Percentiles rank a stretch among this genome's conserved stretches.
Conservation (phyloP, 345 rosid genomes). For the Camelina neglecta region DNA sequence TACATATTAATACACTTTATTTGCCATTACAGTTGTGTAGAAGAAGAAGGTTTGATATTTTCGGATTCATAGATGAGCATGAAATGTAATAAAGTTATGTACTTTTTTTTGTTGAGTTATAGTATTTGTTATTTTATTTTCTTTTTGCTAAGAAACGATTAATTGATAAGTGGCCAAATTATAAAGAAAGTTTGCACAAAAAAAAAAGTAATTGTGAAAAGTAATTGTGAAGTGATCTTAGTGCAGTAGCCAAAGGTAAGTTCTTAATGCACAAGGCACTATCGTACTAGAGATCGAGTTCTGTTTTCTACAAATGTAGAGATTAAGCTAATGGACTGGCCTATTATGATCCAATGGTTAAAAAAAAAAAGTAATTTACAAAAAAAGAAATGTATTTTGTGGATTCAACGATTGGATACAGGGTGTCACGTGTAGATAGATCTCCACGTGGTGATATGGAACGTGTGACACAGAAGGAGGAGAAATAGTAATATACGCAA, state of each 20-base stretch:
- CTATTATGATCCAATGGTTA: too few species aligned
- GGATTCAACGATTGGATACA: conserved; percentile 28
- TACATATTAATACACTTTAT: conserved; percentile 6
- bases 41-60: not conserved
- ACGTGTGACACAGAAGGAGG: conserved; percentile 32
- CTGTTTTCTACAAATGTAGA: too few species aligned
- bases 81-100: conserved; percentile 24
- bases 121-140: not conserved
- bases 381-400: not conserved
- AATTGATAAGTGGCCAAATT: not conserved
- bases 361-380: not conserved
- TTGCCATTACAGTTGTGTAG: conserved; percentile 27
- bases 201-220: too few species aligned
- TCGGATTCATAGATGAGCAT: conserved; percentile 26
- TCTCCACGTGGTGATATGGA: conserved; percentile 35
- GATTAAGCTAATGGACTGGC: too few species aligned
- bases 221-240: too few species aligned
- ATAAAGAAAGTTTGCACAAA: too few species aligned
- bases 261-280: too few species aligned
- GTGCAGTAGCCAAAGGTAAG: too few species aligned
- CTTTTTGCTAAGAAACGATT: not conserved
- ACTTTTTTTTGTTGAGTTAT: not conserved
- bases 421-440: conserved; percentile 23
- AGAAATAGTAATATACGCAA: not conserved
- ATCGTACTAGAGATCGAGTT: too few species aligned